phyloP scores from a whole-genome alignment of 2,329 filamentous ascomycete genomes.

The Apiospora koreana region DNA sequence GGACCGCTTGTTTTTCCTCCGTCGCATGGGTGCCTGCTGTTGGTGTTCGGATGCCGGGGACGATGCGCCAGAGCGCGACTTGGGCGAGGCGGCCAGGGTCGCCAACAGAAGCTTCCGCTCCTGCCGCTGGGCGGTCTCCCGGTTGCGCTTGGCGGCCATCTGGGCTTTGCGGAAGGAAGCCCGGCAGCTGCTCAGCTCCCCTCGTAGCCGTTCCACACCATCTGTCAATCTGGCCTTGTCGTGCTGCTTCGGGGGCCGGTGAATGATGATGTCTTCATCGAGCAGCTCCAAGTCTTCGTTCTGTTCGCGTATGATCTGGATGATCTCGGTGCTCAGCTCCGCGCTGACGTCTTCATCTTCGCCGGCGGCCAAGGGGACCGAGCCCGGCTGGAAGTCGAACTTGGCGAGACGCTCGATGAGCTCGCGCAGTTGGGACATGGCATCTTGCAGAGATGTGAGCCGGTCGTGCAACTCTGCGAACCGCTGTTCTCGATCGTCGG shows the following conservation, averaged over 20 bases:
- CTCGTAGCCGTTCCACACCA: slow-evolving; percentile 64
- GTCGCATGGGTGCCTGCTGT: slow-evolving; percentile 25
- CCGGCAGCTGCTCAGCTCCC: slow-evolving; percentile 55
- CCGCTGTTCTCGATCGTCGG: slow-evolving; percentile 41
- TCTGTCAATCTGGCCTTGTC: slow-evolving; percentile 68
- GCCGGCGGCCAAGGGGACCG: slow-evolving; percentile 50
- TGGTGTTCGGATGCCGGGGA: slow-evolving; percentile 28
- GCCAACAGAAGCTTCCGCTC: slow-evolving; percentile 77
- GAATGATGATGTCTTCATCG: slow-evolving; percentile 74
- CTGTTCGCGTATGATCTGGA: slow-evolving; percentile 72
- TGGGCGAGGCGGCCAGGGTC: slow-evolving; percentile 25
- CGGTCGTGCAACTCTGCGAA: slow-evolving; percentile 62
- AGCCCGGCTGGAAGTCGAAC: slow-evolving; percentile 60
- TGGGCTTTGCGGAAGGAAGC: slow-evolving; percentile 80
- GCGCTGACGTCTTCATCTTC: slow-evolving; percentile 58
- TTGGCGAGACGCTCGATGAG: slow-evolving; percentile 61
- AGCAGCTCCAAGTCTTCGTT: slow-evolving; percentile 84
- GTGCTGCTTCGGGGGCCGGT: slow-evolving; percentile 56
- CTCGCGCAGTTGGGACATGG: slow-evolving; percentile 55
- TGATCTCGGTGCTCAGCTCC: slow-evolving; percentile 81
- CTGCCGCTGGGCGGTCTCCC: slow-evolving; percentile 71
- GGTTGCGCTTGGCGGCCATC: slow-evolving; percentile 73
- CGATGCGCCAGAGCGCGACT: slow-evolving; percentile 39
- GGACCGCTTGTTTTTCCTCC: slow-evolving; percentile 37
- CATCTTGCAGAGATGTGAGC: slow-evolving; percentile 61